Conservation (phyloP, 768 basidiomycete genomes). For the Pulveroboletus sp. region DNA sequence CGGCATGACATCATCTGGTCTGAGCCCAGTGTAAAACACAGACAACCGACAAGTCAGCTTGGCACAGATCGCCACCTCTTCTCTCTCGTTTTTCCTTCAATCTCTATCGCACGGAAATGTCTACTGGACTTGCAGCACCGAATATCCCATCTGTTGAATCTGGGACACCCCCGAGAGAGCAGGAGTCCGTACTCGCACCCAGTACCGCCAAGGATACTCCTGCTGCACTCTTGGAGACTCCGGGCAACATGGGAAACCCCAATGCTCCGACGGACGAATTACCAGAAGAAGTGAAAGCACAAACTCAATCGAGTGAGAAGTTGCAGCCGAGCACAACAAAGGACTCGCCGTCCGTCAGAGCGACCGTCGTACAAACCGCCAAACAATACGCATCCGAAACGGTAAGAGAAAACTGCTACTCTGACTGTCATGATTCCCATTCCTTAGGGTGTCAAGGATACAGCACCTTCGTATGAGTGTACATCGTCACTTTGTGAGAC, state of each 20-base stretch:
- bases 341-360: neutral
- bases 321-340: neutral
- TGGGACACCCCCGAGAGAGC: slow-evolving; percentile 16
- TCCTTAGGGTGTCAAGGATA: neutral
- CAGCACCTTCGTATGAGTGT: slow-evolving; percentile 9
- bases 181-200: slow-evolving; percentile 20
- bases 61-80: slow-evolving; percentile 1
- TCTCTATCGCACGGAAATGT: slow-evolving; percentile 6
- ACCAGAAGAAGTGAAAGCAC: neutral
- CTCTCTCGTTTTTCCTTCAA: neutral
- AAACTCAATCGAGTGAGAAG: neutral
- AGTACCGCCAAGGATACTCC: slow-evolving; percentile 3
- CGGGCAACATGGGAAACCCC: neutral
- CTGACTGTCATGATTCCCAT: slow-evolving; percentile 5
- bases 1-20: slow-evolving; percentile 29
- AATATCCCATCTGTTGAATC: slow-evolving; percentile 15
- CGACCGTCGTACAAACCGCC: neutral
- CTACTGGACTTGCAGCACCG: slow-evolving; percentile 9
- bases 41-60: neutral
- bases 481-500: neutral
- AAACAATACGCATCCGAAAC: slow-evolving; percentile 3
- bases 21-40: slow-evolving; percentile 1
- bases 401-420: neutral
- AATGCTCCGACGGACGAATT: neutral
- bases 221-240: neutral